Evolutionary conservation across 2,329 filamentous ascomycete species (phyloP).

Genomic region (Aspergillus nomiae): DNA sequence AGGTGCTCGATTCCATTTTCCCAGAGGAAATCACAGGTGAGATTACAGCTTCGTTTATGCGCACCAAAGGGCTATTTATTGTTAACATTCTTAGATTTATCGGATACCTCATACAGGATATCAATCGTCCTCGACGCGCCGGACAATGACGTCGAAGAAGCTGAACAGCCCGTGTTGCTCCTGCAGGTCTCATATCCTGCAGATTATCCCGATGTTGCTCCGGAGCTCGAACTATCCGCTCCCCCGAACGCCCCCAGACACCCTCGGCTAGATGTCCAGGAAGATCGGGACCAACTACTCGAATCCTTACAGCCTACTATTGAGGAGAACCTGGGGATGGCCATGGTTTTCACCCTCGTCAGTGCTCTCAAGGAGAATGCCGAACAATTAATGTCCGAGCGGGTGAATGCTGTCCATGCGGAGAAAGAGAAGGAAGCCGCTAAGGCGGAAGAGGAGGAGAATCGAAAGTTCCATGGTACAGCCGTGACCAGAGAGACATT

Average conservation of each 20-base stretch:
- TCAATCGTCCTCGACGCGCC: constrained; percentile 79
- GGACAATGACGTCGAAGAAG: constrained; percentile 63
- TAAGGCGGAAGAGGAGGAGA: constrained; percentile 81
- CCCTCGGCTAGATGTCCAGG: constrained; percentile 73
- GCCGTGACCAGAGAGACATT: constrained; percentile 87
- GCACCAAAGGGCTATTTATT: not conserved
- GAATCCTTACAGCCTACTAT: constrained; percentile 72
- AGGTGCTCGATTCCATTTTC: constrained; percentile 97
- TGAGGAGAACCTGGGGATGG: constrained; percentile 93
- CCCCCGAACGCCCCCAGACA: constrained; percentile 71
- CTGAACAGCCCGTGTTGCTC: constrained; percentile 69
- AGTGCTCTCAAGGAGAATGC: constrained; percentile 85
- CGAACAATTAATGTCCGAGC: constrained; percentile 78
- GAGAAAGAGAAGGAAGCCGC: constrained; percentile 56
- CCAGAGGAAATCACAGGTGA: constrained; percentile 93
- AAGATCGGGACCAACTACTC: constrained; percentile 76
- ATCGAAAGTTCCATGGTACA: constrained; percentile 92
- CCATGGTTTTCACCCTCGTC: constrained; percentile 93
- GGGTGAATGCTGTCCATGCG: constrained; percentile 65
- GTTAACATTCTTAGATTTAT: constrained; percentile 67
- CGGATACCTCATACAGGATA: constrained; percentile 85
- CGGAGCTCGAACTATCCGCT: constrained; percentile 75
- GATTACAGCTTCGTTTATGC: constrained; percentile 18
- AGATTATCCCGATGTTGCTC: constrained; percentile 84
- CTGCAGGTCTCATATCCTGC: constrained; percentile 89